Percentiles rank a stretch among this genome's conserved stretches.
Evolutionary conservation across 2,329 filamentous ascomycete species (phyloP).

Genomic region (Trichoderma citrinoviride): DNA sequence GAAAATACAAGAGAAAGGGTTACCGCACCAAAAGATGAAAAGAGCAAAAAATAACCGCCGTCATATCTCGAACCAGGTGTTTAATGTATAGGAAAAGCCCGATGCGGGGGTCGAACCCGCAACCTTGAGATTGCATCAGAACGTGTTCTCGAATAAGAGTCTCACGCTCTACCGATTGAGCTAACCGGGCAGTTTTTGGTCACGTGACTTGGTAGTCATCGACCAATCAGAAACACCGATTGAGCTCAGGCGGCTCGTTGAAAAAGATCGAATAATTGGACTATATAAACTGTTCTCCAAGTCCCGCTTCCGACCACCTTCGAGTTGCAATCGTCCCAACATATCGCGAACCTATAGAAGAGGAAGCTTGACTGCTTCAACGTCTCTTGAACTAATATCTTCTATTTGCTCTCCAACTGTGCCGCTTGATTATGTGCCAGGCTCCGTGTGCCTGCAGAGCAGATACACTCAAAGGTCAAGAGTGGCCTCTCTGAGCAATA

Average conservation of each 20-base stretch:
- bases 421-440: no score
- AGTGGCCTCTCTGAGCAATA: no score
- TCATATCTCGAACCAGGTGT: slow-evolving; percentile 5
- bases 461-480: no score
- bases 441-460: no score
- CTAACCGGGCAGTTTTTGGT: slow-evolving; percentile 38
- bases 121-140: slow-evolving; percentile 48
- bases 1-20: neutral
- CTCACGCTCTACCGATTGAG: slow-evolving; percentile 63
- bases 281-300: neutral
- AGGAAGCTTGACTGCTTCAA: no score
- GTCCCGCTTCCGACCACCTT: no score
- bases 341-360: neutral
- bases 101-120: slow-evolving; percentile 52
- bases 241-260: slow-evolving; percentile 11
- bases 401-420: no score
- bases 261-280: neutral
- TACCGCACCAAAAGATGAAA: no score
- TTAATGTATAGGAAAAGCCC: slow-evolving; percentile 39
- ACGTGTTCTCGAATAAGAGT: slow-evolving; percentile 51
- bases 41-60: neutral
- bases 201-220: neutral
- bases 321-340: no score
- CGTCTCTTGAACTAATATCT: no score
- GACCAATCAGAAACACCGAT: neutral